phyloP scores from a whole-genome alignment of 2,329 filamentous ascomycete species.

The Cladosporium sp. region DNA sequence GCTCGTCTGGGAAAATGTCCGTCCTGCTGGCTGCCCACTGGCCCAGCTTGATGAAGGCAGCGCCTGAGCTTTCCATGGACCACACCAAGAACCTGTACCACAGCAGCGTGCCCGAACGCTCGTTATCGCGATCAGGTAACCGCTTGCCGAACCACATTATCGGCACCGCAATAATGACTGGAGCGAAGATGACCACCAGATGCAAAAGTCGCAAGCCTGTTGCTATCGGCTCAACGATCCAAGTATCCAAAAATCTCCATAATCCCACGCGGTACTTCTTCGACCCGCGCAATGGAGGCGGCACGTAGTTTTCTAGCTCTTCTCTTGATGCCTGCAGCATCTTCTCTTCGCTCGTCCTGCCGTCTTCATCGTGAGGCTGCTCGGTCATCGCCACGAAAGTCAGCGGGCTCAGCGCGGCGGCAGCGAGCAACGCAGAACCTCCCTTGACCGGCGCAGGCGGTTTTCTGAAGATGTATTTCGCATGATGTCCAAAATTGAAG shows the following conservation, averaged over 20 bases:
- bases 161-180: slow-evolving; percentile 76
- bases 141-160: slow-evolving; percentile 72
- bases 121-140: slow-evolving; percentile 61
- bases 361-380: slow-evolving; percentile 39
- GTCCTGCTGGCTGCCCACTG: slow-evolving; percentile 97
- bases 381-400: slow-evolving; percentile 57
- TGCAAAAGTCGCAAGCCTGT: slow-evolving; percentile 87
- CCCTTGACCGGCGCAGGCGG: slow-evolving; percentile 33
- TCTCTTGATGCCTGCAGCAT: slow-evolving; percentile 79
- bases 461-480: slow-evolving; percentile 23
- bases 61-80: slow-evolving; percentile 87
- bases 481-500: slow-evolving; percentile 23
- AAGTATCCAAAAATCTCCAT: slow-evolving; percentile 64
- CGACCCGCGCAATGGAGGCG: slow-evolving; percentile 57
- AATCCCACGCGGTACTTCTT: slow-evolving; percentile 54
- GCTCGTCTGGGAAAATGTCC: slow-evolving; percentile 89
- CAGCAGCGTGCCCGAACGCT: slow-evolving; percentile 79
- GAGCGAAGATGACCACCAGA: slow-evolving; percentile 81
- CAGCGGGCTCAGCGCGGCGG: slow-evolving; percentile 46
- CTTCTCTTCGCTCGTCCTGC: slow-evolving; percentile 70
- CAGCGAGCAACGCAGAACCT: slow-evolving; percentile 34
- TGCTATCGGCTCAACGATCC: slow-evolving; percentile 75
- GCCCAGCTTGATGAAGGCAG: slow-evolving; percentile 97
- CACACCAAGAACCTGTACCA: slow-evolving; percentile 88
- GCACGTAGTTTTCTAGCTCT: slow-evolving; percentile 68